Base-by-base conservation (phyloP, 106 monocot species). In the Dendrobium nobile region DNA sequence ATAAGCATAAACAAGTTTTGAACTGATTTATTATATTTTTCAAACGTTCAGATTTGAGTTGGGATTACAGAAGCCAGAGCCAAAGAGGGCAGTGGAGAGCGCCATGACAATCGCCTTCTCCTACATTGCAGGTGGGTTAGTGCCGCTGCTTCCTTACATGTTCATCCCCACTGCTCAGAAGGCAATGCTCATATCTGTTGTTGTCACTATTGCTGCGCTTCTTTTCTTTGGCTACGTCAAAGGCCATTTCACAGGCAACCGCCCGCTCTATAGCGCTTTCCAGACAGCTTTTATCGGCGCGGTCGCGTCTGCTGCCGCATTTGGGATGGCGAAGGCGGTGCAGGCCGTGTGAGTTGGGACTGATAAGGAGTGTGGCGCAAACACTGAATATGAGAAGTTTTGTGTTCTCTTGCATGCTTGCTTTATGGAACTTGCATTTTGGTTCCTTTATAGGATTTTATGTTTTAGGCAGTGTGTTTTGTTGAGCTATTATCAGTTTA, bases 211-310 rank as follows among this genome's bases (percentile, higher is more conserved):
- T 33, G 77, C 64, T 6, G 92, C 97, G 0, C 86, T 97, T 13
- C 72, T 94, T 42, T 94, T 92, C 87, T 97, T 97, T 76, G 97
- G 97, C 77, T 97, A 89, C 82, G 54, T 94, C 20, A 97, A 97
- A 85, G 97, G 91, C 19, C 86, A 75, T 4, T 81, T 92, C 84
- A 94, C 94, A 28, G 97, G 92, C 4, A 83, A 85, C 79, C 81
- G 88, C 4, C 97, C 97, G 4, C 3, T 92, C 16, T 40, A 87
- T 5, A 86, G 92, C 11, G 89, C 97, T 2, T 0, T 97, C 19
- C 94, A 97, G 80, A 97, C 97, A 11, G 84, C 92, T 2, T 81
- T 94, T 20, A 89, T 94, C 41, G 97, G 94, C 4, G 94, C 94
- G 1, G 9, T 91, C 20, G 97, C 94, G 17, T 97, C 97, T 4